Evolutionary conservation across 2,329 filamentous ascomycete species (phyloP), one percentile per base, ranked within the genome.

Genomic region (Diaporthe citrichinensis): DNA sequence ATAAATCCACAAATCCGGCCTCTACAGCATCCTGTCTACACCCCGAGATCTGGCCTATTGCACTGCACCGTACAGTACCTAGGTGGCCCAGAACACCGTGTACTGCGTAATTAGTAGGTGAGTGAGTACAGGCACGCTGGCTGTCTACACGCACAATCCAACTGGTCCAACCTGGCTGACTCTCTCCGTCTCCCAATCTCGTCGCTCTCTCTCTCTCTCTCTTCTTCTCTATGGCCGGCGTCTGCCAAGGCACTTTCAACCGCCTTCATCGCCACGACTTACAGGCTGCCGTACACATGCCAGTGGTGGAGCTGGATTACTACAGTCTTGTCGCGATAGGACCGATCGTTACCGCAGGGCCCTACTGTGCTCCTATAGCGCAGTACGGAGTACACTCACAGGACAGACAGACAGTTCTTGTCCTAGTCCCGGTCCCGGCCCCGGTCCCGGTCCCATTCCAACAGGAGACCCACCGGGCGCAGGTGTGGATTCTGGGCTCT

Each of bases 401-500:
- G 49, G 34, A 41, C 36, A 28, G n/a, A 39, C 31, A 39, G 36
- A 67, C 62, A 31, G 28, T 25, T 51, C 44, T 20, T 31, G 65
- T 28, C 44, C 44, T 41, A 46, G 59, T 49, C 51, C 53, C 53
- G 25, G 51, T 65, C 59, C 39, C 39, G 59, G 59, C 23, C 59
- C 39, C 34, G 34, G 59, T 41, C 59, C 65, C 46, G 20, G 46
- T 25, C 65, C 31, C 65, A 53, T 53, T 69, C 49, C 65, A 69
- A 28, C 34, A 55, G 62, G 3, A 23, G 65, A 69, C 49, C 65
- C 65, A 69, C 65, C n/a, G 49, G 49, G 65, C 65, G 49, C 46
- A 69, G 65, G 23, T 69, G 65, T 69, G 62, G 62, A 51, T 20
- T 67, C 44, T 67, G 39, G 46, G 25, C n/a, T 69, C 49, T 69